These are phyloP conservation scores for Aspergillus fructus DNA, from an alignment of 2,329 filamentous ascomycete genomes.

Conservation along the genomic window DNA sequence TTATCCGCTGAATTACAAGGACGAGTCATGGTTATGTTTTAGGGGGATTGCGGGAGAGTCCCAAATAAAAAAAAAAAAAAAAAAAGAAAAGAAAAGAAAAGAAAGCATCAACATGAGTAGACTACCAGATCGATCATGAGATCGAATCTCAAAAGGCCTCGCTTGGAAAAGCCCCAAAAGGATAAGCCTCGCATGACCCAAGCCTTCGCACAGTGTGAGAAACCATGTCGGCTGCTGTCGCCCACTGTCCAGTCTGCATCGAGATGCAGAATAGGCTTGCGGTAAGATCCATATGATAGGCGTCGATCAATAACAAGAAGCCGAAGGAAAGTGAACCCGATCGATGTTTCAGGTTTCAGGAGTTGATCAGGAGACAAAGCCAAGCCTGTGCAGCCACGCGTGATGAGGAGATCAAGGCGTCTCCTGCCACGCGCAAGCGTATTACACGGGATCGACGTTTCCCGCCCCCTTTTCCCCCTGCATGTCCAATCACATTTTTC, in stretches of 20 bases:
- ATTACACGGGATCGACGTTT: conserved; percentile 13
- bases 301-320: conserved; percentile 1
- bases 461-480: conserved; percentile 8
- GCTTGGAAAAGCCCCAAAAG: conserved; percentile 3
- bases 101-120: not conserved
- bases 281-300: not conserved
- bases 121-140: not conserved
- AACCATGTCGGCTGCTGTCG: not conserved
- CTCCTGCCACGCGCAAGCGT: conserved; percentile 14
- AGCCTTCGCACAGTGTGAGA: not conserved
- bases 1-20: not conserved
- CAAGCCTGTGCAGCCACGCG: conserved; percentile 9
- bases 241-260: not conserved
- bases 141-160: not conserved
- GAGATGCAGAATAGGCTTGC: not conserved
- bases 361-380: conserved; percentile 5
- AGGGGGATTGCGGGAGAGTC: not conserved
- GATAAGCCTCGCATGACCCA: conserved; percentile 8
- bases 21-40: not conserved
- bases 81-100: not conserved
- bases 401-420: conserved; percentile 11
- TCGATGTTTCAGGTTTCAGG: conserved; percentile 11
- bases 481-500: conserved; percentile 7
- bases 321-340: not conserved
- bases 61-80: too few relatives aligned